Evolutionary conservation across 176 grass and related monocot species (phyloP), one percentile per base, ranked within the genome.

Genomic region (Elymus sibiricus): DNA sequence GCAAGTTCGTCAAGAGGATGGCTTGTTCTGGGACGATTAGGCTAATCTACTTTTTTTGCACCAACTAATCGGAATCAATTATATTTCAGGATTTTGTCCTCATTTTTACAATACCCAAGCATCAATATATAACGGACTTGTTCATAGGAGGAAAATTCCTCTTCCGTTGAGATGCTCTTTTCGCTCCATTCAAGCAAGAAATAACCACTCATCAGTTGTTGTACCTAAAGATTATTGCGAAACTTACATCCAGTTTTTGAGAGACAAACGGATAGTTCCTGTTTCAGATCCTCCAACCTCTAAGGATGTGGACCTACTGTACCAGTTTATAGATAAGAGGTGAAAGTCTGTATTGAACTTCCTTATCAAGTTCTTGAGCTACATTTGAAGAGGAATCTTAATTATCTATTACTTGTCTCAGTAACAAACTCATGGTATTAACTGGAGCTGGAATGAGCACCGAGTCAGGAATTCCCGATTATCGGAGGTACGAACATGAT

Each of bases 401-500:
- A 81, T 59, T 79, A 39, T 83, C 59, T 86, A 25, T 74, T 92
- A 79, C 39, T 80, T 92, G 73, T 87, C 65, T 84, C 88, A 98
- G 95, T 77, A 68, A 82, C 71, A 98, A 87, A 69, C 91, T 98
- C 67, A 87, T 98, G 95, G 93, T 98, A 58, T 81, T 98, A 79
- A 95, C 95, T 58, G 93, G 95, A 82, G 95, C 95, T 70, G 95
- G 95, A 86, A 89, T 98, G 74, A 98, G 95, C 88, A 98, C 95
- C 5, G 93, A 95, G 62, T 95, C 95, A 63, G 95, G 95, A 79
- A 94, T 98, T 88, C 95, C 95, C 76, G 95, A 98, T 90, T 98
- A 98, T 71, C 90, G 95, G 87, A 98, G 95, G 95, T 98, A 86
- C 67, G 46, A 32, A 64, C 40, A 55, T 73, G n/a, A 16, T 25